These are phyloP conservation scores for Beauveria brongniartii DNA, from an alignment of 2,329 filamentous ascomycete species.

Conservation along the genomic window DNA sequence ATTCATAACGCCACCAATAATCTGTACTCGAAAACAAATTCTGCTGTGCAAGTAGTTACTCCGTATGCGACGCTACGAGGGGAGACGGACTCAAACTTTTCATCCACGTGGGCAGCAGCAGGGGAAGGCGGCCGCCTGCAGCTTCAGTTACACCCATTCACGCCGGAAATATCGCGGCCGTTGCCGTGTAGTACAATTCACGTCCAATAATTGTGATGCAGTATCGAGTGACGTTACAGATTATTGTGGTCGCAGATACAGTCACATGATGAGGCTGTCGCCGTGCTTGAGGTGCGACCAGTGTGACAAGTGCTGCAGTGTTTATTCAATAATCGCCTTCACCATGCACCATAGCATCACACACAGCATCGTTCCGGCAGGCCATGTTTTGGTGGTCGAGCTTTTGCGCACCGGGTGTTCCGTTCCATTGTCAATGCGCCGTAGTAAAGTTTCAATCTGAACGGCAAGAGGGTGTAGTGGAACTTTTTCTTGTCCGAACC, in stretches of 20 bases:
- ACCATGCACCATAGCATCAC: background rate
- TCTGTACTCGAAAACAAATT: background rate
- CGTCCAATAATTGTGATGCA: background rate
- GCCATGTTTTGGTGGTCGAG: background rate
- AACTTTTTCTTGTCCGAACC: background rate
- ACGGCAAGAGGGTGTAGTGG: slow-evolving; percentile 1
- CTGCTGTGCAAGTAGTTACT: background rate
- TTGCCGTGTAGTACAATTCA: background rate
- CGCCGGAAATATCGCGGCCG: background rate
- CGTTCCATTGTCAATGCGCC: background rate
- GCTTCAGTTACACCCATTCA: background rate
- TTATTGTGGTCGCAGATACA: background rate
- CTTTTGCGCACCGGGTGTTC: background rate
- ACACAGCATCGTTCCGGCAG: background rate
- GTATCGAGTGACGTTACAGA: background rate
- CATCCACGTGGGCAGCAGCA: slow-evolving; percentile 5
- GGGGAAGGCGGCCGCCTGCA: background rate
- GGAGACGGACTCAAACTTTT: background rate
- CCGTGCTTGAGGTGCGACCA: background rate
- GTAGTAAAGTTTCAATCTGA: background rate
- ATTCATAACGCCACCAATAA: slow-evolving; percentile 4
- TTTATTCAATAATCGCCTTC: background rate
- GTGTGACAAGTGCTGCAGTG: background rate
- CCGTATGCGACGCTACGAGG: background rate
- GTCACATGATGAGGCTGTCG: background rate